Conservation (phyloP, 495 filamentous ascomycete species). For the Penicillium pancosmium region DNA sequence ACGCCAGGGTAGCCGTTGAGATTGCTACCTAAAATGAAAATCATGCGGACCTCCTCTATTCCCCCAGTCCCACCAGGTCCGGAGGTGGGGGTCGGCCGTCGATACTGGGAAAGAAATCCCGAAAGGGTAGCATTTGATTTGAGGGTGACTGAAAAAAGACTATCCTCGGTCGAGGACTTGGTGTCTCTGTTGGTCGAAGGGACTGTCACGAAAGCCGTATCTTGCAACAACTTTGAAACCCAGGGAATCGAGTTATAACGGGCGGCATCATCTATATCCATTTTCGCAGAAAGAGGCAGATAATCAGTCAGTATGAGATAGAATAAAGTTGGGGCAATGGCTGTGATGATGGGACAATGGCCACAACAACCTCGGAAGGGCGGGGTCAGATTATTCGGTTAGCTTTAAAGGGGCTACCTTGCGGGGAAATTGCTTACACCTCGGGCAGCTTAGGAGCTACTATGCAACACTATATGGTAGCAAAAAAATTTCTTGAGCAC, state of each 20-base stretch:
- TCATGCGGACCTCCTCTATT: conserved; percentile 3
- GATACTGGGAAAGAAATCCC: conserved; percentile 43
- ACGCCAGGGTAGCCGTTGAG: conserved; percentile 59
- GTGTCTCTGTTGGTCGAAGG: conserved; percentile 41
- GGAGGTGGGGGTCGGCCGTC: conserved; percentile 17
- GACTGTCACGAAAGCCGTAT: conserved; percentile 38
- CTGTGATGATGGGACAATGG: no score
- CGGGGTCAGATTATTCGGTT: no score
- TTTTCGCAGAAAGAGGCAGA: not conserved
- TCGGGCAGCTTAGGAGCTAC: no score
- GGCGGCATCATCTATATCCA: conserved; percentile 34
- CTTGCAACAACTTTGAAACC: conserved; percentile 52
- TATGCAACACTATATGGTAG: no score
- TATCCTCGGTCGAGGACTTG: conserved; percentile 52
- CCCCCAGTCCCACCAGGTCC: conserved; percentile 4
- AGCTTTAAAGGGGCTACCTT: no score
- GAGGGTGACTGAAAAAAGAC: conserved; percentile 58
- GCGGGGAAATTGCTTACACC: no score
- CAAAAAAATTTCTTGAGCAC: no score
- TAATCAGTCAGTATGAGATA: no score
- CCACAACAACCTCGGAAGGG: no score
- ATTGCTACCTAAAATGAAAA: conserved; percentile 23
- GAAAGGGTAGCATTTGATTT: conserved; percentile 54
- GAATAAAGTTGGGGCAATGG: no score
- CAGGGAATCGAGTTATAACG: conserved; percentile 60